A percentile compares a stretch with the other conserved stretches of the same genome.
These are phyloP conservation scores for Ramaria sp. DNA, from an alignment of 768 basidiomycete genomes.

Conservation along the genomic window DNA sequence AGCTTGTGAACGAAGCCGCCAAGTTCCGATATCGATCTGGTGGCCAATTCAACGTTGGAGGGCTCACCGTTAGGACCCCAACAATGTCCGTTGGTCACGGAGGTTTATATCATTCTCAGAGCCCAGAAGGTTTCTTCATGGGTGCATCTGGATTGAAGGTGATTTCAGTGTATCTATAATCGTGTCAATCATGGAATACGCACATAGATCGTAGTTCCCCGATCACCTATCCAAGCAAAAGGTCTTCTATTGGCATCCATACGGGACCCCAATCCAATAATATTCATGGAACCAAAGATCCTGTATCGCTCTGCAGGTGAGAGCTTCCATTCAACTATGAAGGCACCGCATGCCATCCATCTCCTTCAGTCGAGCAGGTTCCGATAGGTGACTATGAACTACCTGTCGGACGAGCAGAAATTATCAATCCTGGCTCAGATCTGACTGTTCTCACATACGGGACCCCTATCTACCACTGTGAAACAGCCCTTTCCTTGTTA, in stretches of 20 bases:
- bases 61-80: conserved; percentile 72
- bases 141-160: conserved; percentile 87
- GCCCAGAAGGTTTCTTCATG: conserved; percentile 91
- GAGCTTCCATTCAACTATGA: not conserved
- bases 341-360: not conserved
- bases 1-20: conserved; percentile 93
- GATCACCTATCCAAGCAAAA: conserved; percentile 93
- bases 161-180: not conserved
- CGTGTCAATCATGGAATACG: not conserved
- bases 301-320: conserved; percentile 81
- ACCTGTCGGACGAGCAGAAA: conserved; percentile 77
- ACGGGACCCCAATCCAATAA: conserved; percentile 85
- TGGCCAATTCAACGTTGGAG: conserved; percentile 72
- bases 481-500: conserved; percentile 70
- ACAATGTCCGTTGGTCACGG: conserved; percentile 91
- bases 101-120: conserved; percentile 89
- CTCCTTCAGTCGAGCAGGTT: conserved; percentile 73
- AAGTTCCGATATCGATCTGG: conserved; percentile 88
- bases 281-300: conserved; percentile 94
- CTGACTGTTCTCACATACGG: conserved; percentile 90
- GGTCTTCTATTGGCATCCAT: conserved; percentile 79
- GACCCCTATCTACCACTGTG: conserved; percentile 87
- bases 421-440: conserved; percentile 62
- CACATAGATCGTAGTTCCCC: conserved; percentile 68
- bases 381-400: conserved; percentile 79